A percentile compares a stretch with the other conserved stretches of the same genome.
Conservation (phyloP, 495 filamentous ascomycete genomes). For the Lepraria neglecta region DNA sequence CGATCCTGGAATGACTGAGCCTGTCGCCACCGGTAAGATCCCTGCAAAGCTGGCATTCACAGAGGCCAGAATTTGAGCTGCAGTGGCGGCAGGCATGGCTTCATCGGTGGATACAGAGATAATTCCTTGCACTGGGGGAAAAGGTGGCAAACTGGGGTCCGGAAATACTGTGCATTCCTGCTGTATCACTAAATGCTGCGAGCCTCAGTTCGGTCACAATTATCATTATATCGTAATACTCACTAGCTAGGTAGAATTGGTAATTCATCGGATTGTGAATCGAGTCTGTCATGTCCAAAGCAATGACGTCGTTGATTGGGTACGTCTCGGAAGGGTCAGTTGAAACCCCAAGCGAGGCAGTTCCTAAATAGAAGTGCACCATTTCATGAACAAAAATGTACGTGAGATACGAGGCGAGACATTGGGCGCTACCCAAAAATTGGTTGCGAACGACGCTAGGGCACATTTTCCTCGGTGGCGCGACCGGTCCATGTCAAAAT, state of each 20-base stretch:
- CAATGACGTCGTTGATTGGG: slow-evolving; percentile 15
- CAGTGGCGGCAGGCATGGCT: background rate
- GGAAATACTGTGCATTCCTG: slow-evolving; percentile 14
- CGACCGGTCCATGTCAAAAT: background rate
- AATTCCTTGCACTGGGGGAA: background rate
- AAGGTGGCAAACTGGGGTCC: slow-evolving; percentile 11
- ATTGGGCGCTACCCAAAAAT: background rate
- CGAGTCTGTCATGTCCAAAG: slow-evolving; percentile 8
- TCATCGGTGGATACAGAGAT: background rate
- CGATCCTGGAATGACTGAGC: too few relatives aligned
- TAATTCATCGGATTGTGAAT: slow-evolving; percentile 20
- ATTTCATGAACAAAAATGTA: slow-evolving; percentile 25
- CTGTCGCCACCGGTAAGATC: too few relatives aligned
- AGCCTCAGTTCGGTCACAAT: background rate
- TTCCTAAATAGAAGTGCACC: slow-evolving; percentile 24
- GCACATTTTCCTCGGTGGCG: background rate
- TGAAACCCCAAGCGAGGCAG: background rate
- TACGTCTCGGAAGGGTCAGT: slow-evolving; percentile 13
- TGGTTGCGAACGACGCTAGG: slow-evolving; percentile 11
- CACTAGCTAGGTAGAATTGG: slow-evolving; percentile 22
- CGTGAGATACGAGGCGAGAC: slow-evolving; percentile 5
- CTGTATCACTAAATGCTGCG: slow-evolving; percentile 16
- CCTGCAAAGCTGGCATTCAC: too few relatives aligned
- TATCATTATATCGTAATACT: background rate
- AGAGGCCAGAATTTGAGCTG: background rate